These are phyloP conservation scores for Luzula sylvatica DNA, from an alignment of 176 grass and related monocot species.

Conservation along the genomic window DNA sequence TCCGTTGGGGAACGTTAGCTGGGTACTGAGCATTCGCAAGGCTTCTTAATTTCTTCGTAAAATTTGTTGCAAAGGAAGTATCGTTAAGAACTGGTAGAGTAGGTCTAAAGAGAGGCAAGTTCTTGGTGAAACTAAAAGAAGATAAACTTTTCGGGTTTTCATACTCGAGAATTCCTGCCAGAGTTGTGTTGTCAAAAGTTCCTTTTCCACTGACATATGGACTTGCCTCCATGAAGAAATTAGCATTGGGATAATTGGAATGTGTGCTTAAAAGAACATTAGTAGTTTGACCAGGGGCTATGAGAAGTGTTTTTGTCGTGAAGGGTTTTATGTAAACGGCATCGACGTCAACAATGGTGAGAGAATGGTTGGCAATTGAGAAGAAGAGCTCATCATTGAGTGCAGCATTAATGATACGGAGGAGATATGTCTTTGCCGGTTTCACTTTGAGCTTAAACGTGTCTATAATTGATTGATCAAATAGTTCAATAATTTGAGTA, in stretches of 20 bases:
- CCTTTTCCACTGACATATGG: constrained; percentile 45
- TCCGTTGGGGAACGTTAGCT: constrained; percentile 27
- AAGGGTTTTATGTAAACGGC: constrained; percentile 56
- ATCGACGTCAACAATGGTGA: constrained; percentile 59
- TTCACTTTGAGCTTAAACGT: constrained; percentile 58
- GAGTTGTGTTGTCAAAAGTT: constrained; percentile 58
- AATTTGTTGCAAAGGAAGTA: constrained; percentile 38
- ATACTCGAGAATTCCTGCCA: constrained; percentile 61
- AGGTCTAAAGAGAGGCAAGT: constrained; percentile 25
- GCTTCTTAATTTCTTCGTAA: constrained; percentile 44
- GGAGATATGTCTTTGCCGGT: constrained; percentile 51
- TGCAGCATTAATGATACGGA: constrained; percentile 64
- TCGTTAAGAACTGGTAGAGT: constrained; percentile 37
- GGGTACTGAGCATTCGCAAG: constrained; percentile 34
- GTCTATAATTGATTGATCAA: constrained; percentile 22
- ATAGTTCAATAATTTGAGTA: not conserved
- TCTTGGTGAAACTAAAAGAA: constrained; percentile 26
- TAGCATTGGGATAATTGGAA: constrained; percentile 32
- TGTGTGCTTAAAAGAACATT: constrained; percentile 58
- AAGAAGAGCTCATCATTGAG: constrained; percentile 81
- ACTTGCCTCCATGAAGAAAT: constrained; percentile 41
- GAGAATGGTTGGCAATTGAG: constrained; percentile 45
- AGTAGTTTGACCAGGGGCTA: constrained; percentile 48
- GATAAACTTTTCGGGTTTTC: constrained; percentile 17
- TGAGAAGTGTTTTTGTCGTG: constrained; percentile 31